Evolutionary conservation across 1,284 basidiomycete genomes (phyloP).

Genomic region (Phellopilus nigrolimitatus): DNA sequence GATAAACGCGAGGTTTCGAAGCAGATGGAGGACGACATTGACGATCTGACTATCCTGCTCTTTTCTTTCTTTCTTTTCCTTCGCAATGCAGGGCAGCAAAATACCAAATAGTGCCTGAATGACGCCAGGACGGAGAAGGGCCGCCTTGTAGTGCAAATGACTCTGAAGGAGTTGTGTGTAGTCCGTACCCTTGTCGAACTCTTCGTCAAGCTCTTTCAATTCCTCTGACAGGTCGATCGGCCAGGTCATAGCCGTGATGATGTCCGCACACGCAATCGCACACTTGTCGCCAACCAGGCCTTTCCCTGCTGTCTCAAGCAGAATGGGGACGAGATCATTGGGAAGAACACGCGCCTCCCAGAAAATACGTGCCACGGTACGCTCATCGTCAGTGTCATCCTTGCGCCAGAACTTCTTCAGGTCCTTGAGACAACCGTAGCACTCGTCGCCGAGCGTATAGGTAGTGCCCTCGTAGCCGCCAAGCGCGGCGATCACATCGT

Average conservation of each 20-base stretch:
- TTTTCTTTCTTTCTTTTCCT: conserved; percentile 55
- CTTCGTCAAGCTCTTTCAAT: conserved; percentile 83
- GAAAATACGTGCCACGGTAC: conserved; percentile 89
- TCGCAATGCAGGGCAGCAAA: conserved; percentile 65
- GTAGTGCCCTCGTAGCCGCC: conserved; percentile 64
- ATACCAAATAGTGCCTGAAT: conserved; percentile 68
- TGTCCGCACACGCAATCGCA: conserved; percentile 80
- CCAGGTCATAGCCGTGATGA: conserved; percentile 95
- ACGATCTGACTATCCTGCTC: conserved; percentile 83
- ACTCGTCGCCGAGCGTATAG: conserved; percentile 83
- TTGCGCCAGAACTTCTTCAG: conserved; percentile 92
- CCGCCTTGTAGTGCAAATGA: conserved; percentile 85
- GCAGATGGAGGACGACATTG: conserved; percentile 82
- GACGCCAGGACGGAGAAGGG: conserved; percentile 60
- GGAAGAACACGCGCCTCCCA: conserved; percentile 76
- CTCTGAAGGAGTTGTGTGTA: conserved; percentile 78
- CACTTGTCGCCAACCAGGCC: conserved; percentile 79
- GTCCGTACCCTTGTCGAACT: conserved; percentile 70
- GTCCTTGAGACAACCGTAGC: conserved; percentile 82
- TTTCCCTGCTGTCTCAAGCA: conserved; percentile 73
- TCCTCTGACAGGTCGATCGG: conserved; percentile 92
- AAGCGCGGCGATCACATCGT: conserved; percentile 68
- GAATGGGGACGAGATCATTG: conserved; percentile 83
- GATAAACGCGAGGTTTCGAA: conserved; percentile 89
- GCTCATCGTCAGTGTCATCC: conserved; percentile 92